phyloP scores from a whole-genome alignment of 2,329 filamentous ascomycete species.

The Penicillium nordicum region DNA sequence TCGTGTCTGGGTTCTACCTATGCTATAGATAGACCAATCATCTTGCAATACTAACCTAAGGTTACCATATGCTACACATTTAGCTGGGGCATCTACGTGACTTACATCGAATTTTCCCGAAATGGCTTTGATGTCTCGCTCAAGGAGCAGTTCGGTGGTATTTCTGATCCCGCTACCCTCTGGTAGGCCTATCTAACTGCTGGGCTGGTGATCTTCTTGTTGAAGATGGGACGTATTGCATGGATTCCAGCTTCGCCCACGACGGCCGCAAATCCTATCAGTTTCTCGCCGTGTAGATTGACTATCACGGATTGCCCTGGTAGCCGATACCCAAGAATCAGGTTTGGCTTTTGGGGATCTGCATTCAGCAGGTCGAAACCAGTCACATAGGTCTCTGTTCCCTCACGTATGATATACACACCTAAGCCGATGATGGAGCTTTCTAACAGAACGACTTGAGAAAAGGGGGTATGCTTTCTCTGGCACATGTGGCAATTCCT shows the following conservation, averaged over 20 bases:
- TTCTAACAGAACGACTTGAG: conserved; percentile 1
- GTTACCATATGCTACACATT: neutral
- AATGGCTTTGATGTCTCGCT: conserved; percentile 3
- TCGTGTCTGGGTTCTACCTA: neutral
- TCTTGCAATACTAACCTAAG: conserved; percentile 1
- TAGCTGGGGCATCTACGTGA: neutral
- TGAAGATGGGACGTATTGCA: conserved; percentile 1
- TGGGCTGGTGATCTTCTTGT: neutral
- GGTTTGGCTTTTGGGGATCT: neutral
- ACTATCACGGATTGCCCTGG: conserved; percentile 1
- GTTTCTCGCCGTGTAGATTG: neutral
- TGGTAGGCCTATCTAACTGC: neutral
- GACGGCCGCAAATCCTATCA: neutral
- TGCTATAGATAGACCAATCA: conserved; percentile 5
- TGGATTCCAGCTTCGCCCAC: neutral
- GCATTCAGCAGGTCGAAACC: conserved; percentile 1
- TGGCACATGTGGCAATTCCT: neutral
- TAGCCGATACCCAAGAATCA: conserved; percentile 2
- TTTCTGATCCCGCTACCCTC: neutral
- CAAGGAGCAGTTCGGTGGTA: neutral
- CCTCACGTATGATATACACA: conserved; percentile 1
- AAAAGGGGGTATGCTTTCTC: neutral
- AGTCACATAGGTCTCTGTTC: conserved; percentile 1
- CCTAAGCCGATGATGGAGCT: neutral
- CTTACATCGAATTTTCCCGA: conserved; percentile 7